phyloP scores from a whole-genome alignment of 805 yeast species.

The Candida sanyiensis region DNA sequence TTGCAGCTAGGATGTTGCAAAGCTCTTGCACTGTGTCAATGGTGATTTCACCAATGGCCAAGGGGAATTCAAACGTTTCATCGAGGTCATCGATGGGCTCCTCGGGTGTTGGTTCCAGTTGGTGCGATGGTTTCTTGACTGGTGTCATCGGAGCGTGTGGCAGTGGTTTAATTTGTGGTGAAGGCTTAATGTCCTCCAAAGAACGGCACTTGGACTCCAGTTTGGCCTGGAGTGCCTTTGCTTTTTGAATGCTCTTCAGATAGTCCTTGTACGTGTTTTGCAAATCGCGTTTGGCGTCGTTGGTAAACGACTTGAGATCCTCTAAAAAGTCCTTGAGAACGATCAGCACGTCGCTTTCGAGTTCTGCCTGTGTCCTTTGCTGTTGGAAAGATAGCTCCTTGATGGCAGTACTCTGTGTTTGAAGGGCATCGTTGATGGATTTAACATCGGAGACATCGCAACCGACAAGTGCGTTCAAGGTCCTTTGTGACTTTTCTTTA shows the following conservation, averaged over 20 bases:
- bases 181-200: too few relatives aligned
- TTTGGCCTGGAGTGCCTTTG: constrained; percentile 11
- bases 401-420: constrained; percentile 6
- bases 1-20: constrained; percentile 8
- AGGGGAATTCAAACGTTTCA: constrained; percentile 20
- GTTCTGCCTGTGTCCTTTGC: constrained; percentile 4
- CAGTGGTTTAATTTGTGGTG: too few relatives aligned
- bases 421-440: constrained; percentile 7
- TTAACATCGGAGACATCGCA: constrained; percentile 2
- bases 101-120: too few relatives aligned
- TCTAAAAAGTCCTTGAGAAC: constrained; percentile 21
- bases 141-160: too few relatives aligned
- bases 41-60: constrained; percentile 18
- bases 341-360: constrained; percentile 16
- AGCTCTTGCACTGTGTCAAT: constrained; percentile 14
- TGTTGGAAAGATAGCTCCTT: constrained; percentile 8
- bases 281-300: constrained; percentile 9
- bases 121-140: too few relatives aligned
- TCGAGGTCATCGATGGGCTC: too few relatives aligned
- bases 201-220: constrained; percentile 12
- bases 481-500: background rate
- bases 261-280: constrained; percentile 9
- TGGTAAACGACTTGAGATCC: constrained; percentile 16
- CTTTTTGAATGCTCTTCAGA: constrained; percentile 8
- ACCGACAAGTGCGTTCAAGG: background rate